Base-by-base conservation (phyloP, 345 rosid species). In the Camelina hispida region DNA sequence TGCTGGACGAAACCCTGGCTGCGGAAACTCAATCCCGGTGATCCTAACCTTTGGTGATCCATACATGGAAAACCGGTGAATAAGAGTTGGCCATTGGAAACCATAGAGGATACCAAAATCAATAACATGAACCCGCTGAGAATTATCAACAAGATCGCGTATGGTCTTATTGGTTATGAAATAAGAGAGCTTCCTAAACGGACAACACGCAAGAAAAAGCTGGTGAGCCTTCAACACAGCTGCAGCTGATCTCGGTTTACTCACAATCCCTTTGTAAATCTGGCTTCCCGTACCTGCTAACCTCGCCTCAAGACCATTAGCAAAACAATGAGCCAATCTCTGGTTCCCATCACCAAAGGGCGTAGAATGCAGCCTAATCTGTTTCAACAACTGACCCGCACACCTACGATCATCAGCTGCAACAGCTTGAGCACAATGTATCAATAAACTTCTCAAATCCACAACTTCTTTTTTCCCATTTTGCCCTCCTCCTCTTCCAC, bases 61-160 rank as follows among this genome's bases (percentile, higher is more conserved):
- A 57, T 84, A 81, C 0, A 28, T 40, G 0, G 99, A 84, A 40
- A 93, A 79, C 56, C 85, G 76, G 63, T 96, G 88, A 25, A 96
- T 86, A 66, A 96, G 79, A 30, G 90, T 83, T 8, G 99, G 99
- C 98, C 98, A 96, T 7, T 93, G 98, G 73, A 90, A 95, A 70
- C 97, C 99, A 71, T 95, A 92, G 2, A 87, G 83, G 48, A 96
- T 85, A 66, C 99, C 99, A 44, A 96, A 96, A 83, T 96, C 98
- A 64, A 96, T 86, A 18, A 96, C 69, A 76, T 96, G 99, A 71
- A 96, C 79, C 58, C 87, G 82, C 55, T 3, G 80, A 20, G 93
- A 83, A 2, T 79, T 81, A 17, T 76, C 81, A 55, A 94, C 85
- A 61, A 73, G 76, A 35, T 51, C 75, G 44, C 56, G 59, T 66